These are phyloP conservation scores for Didymella lethalis DNA, from an alignment of 2,329 filamentous ascomycete species.

Conservation along the genomic window DNA sequence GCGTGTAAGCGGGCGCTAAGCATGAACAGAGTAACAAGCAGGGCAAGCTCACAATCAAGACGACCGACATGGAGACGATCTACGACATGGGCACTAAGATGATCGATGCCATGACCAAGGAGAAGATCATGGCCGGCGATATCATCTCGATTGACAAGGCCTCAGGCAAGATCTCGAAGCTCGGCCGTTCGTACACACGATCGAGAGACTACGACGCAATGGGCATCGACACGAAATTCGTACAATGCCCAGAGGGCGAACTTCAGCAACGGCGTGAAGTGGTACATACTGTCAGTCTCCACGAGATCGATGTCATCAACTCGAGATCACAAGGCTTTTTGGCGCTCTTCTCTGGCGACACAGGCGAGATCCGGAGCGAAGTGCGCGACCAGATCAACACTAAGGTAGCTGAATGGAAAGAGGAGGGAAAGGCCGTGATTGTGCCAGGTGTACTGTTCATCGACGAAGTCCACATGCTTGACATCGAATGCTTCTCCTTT, in stretches of 20 bases:
- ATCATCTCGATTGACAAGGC: constrained; percentile 99
- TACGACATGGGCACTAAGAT: constrained; percentile 99
- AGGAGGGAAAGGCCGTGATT: constrained; percentile 98
- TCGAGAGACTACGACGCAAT: constrained; percentile 99
- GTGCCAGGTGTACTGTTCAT: constrained; percentile 97
- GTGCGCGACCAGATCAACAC: constrained; percentile 99
- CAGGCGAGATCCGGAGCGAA: constrained; percentile 95
- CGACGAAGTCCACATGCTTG: constrained; percentile 99
- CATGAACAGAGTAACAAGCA: constrained; percentile 80
- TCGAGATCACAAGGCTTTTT: constrained; percentile 98
- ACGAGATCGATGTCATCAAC: constrained; percentile 99
- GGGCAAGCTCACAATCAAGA: constrained; percentile 99
- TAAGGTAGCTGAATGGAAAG: constrained; percentile 98
- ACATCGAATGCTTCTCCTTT: constrained; percentile 99
- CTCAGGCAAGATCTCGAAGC: constrained; percentile 96
- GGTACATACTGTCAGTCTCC: constrained; percentile 93
- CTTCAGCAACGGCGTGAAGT: constrained; percentile 97
- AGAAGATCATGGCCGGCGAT: constrained; percentile 97
- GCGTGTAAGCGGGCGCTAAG: constrained; percentile 21
- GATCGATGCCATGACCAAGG: constrained; percentile 99
- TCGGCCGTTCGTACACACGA: constrained; percentile 91
- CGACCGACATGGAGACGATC: constrained; percentile 98
- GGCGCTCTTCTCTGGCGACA: constrained; percentile 96
- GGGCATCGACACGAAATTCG: constrained; percentile 97
- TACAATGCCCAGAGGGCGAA: constrained; percentile 97